Base-by-base conservation (phyloP, 331 rosid species). In the Quercus phellos region DNA sequence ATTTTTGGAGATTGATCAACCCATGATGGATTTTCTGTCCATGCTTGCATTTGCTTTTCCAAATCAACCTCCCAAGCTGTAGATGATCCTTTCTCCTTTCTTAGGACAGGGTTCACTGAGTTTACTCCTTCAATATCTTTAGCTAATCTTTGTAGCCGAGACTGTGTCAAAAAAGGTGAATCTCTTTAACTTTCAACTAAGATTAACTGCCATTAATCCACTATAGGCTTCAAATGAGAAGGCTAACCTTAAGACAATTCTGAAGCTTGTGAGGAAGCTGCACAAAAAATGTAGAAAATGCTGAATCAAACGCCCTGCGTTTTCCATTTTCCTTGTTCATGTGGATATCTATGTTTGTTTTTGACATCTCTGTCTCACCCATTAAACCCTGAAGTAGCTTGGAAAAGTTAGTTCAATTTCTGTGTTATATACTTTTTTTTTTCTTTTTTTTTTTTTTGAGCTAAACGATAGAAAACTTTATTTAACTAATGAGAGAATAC, bases 11-110 rank as follows among this genome's bases (percentile, higher is more conserved):
- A 83, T 79, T 82, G 88, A 83, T 93, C 98, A 64, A 29, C 87
- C 99, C 99, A 95, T 34, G 90, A 87, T 77, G 96, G 96, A 76
- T 93, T 93, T 78, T 89, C 93, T 84, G 84, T 87, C 99, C 98
- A 95, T 24, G 92, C 93, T 77, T 79, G 91, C 84, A 95, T 22
- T 84, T 95, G 99, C 86, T 89, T 93, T 80, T 88, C 83, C 60
- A 90, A 72, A 61, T 93, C 98, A 88, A 73, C 88, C 81, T 90
- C 92, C 80, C 89, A 90, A 74, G 79, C 79, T 74, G 78, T 43
- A 68, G 79, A 68, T 68, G 85, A 55, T 35, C 53, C 73, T 24
- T 83, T 78, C 61, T 59, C 81, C 43, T 73, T 76, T 78, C 75
- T 84, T 17, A 83, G 73, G 17, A 68, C 81, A 69, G 84, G 85